Evolutionary conservation across 1,284 basidiomycete genomes (phyloP), one percentile per base, ranked within the genome.

Genomic region (Apiotrichum siamense): DNA sequence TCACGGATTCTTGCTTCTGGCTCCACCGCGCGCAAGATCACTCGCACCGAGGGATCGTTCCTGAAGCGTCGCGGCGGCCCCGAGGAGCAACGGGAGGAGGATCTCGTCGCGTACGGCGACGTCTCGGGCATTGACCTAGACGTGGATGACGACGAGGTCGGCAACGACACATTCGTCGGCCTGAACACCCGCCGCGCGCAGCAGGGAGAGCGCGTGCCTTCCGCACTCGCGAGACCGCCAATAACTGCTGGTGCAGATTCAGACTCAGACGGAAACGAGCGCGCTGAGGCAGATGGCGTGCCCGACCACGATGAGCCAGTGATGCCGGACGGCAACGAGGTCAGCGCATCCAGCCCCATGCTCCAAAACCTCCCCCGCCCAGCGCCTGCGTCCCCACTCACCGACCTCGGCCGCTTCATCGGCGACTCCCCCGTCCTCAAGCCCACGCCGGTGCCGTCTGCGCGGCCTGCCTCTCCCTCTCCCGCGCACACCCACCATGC

Each of bases 121-220:
- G 21, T 29, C 4, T 26, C 42, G 20, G n/a, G n/a, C n/a, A 13
- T 35, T 7, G 42, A 32, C 26, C 20, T 21, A 17, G 39, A 21
- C 3, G 12, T 26, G 9, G 50, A 53, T 20, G 46, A 39, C 38
- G 52, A 49, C 23, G 48, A 36, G 7, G 52, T 24, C 2, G 52
- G 43, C 11, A 54, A 54, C 40, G 52, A 54, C 40, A 54, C 52
- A 6, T 54, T 54, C 24, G 48, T 49, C 20, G 38, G 39, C 17
- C 20, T 49, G 26, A 18, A 29, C 7, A 12, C n/a, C 13, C 41
- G 41, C 6, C 33, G 35, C 7, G 21, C 12, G 7, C 11, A 18
- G 21, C 31, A 32, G 23, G 20, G 26, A 3, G n/a, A n/a, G n/a
- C 41, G 31, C 7, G 17, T 25, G 10, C 44, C 44, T 5, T 45